Base-by-base conservation (phyloP, 495 filamentous ascomycete genomes). In the Lophium mytilinum region DNA sequence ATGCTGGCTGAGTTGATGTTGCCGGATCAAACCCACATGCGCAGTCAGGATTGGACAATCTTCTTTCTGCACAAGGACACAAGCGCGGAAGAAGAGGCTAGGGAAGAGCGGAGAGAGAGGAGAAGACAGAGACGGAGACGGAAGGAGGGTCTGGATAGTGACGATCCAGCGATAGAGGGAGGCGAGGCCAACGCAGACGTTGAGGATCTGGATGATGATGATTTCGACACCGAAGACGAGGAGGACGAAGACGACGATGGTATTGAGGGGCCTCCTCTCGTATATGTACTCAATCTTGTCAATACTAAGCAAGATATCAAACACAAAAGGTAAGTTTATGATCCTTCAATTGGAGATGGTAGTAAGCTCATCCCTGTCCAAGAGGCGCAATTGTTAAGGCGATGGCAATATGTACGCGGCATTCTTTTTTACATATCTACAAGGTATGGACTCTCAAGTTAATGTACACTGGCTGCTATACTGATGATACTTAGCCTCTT, bases 1-100 rank as follows among this genome's bases (percentile, higher is more conserved):
- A 97, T 97, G 93, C 76, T 99, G 60, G 93, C 93, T 14, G 93
- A 97, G 72, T 82, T 99, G 68, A 99, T 99, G 93, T 78, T 99
- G 61, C 93, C 93, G 1, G 93, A 99, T 74, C 92, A 96, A 71
- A 89, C 91, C 24, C 93, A 99, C 73, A 85, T 92, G 36, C 80
- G 94, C 33, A 92, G 86, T 65, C 90, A 96, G 70, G 93, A 99
- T 70, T 99, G 93, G 93, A 99, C 93, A 35, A 95, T 97, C 12
- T 99, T 99, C 74, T 99, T 99, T 64, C 67, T 99, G 48, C 93
- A 97, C 67, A 97, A 97, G 68, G 94, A 97, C 68, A 87, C 83
- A 5, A 89, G 80, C 59, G 88, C 87, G 9, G 88, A 89, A 37
- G 88, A 88, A n/a, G 72, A 72, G 24, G 74, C 75, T 56, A 67